Percentiles rank a stretch among this genome's conserved stretches.
Conservation (phyloP, 176 grass and related monocot species). For the Eragrostis nindensis region DNA sequence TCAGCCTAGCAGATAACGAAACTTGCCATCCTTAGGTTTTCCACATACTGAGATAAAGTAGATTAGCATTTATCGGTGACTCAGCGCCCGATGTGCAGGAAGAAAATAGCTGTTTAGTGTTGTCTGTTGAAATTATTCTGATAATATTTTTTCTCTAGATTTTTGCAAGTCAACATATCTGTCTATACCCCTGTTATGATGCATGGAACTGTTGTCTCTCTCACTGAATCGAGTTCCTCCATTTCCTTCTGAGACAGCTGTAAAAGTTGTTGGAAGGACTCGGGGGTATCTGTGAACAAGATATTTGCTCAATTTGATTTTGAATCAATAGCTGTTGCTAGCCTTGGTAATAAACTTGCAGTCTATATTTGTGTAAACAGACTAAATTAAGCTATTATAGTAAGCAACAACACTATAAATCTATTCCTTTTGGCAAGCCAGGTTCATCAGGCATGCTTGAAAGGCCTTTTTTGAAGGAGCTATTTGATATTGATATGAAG, state of each 20-base stretch:
- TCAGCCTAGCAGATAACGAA: not conserved
- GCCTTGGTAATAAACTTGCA: too few relatives aligned
- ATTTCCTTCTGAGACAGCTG: too few relatives aligned
- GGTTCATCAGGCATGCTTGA: slow-evolving; percentile 87
- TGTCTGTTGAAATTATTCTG: slow-evolving; percentile 6
- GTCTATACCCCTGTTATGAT: not conserved
- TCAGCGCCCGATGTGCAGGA: not conserved
- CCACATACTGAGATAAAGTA: not conserved
- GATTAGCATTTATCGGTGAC: not conserved
- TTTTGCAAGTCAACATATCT: slow-evolving; percentile 3
- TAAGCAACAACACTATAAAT: slow-evolving; percentile 36
- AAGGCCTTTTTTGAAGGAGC: too few relatives aligned
- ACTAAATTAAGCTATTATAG: slow-evolving; percentile 11
- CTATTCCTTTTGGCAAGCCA: slow-evolving; percentile 72
- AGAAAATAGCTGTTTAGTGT: slow-evolving; percentile 8
- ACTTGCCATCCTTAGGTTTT: not conserved
- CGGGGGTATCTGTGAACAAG: too few relatives aligned
- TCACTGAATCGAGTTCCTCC: slow-evolving; percentile 92
- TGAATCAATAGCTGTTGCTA: too few relatives aligned
- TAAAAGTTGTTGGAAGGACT: too few relatives aligned
- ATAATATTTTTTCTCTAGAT: not conserved
- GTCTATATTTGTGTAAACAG: slow-evolving; percentile 15
- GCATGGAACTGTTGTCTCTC: slow-evolving; percentile 18
- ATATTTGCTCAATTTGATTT: too few relatives aligned
- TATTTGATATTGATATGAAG: too few relatives aligned